phyloP scores from a whole-genome alignment of 179 eudicot genomes.

The Nepenthes alata region DNA sequence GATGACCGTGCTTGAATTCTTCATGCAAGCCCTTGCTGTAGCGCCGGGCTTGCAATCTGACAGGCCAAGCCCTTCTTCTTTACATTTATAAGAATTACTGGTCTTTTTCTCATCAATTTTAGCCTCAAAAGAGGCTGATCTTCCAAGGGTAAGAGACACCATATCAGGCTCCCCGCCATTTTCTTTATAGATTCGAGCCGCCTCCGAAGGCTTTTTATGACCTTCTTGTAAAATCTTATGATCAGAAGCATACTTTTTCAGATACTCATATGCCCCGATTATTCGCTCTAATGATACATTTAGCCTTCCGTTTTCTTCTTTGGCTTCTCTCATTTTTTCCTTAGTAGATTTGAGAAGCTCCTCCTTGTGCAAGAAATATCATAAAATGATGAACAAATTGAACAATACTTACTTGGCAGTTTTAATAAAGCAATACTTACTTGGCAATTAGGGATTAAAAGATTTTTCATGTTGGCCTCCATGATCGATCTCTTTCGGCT shows the following conservation, averaged over 20 bases:
- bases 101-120: not conserved
- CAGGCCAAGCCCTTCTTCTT: not conserved
- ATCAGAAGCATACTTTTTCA: slow-evolving; percentile 1
- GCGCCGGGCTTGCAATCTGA: not conserved
- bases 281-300: slow-evolving; percentile 2
- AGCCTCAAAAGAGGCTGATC: not conserved
- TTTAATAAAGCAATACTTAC: too few relatives aligned
- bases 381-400: too few relatives aligned
- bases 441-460: too few relatives aligned
- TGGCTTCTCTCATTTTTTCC: slow-evolving; percentile 7
- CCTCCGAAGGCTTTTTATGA: not conserved
- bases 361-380: not conserved
- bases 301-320: slow-evolving; percentile 8
- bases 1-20: not conserved
- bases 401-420: too few relatives aligned
- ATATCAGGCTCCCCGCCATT: not conserved
- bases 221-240: not conserved
- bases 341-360: slow-evolving; percentile 1
- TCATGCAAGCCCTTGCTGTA: not conserved
- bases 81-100: not conserved
- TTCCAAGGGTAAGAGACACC: not conserved
- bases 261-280: slow-evolving; percentile 2
- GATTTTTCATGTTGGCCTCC: too few relatives aligned
- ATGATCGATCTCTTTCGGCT: too few relatives aligned
- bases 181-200: not conserved